These are phyloP conservation scores for Aspergillus nomiae DNA, from an alignment of 2,329 filamentous ascomycete species.

Conservation along the genomic window DNA sequence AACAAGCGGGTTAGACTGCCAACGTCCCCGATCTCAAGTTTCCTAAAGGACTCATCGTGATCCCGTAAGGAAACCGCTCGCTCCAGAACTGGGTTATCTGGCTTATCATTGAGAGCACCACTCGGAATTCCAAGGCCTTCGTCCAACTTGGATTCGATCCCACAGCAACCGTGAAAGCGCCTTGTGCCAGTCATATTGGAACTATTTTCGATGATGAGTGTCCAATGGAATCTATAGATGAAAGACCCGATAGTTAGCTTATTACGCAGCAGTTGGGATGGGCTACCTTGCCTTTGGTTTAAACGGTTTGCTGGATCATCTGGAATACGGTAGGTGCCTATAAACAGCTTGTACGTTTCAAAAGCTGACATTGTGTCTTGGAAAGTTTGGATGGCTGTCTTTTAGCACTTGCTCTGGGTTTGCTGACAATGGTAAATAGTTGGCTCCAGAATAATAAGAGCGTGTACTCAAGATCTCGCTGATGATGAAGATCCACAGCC, in stretches of 20 bases:
- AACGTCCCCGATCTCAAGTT: neutral
- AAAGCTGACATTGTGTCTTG: neutral
- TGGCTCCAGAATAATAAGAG: neutral
- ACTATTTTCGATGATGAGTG: neutral
- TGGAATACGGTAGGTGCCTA: neutral
- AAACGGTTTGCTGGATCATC: neutral
- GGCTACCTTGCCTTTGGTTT: neutral
- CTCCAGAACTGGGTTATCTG: neutral
- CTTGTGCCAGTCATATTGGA: neutral
- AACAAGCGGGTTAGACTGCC: neutral
- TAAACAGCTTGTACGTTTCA: fast-evolving
- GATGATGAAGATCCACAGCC: neutral
- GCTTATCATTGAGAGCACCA: no score
- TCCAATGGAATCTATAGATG: neutral
- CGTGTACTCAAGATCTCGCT: neutral
- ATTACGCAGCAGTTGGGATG: neutral
- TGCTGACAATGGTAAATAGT: neutral
- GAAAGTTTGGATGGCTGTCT: fast-evolving
- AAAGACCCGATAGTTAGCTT: neutral
- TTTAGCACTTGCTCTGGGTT: neutral
- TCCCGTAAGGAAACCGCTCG: no score
- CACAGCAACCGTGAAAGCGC: neutral
- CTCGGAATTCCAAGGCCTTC: neutral
- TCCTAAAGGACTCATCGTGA: neutral
- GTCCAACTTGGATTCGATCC: neutral